A percentile compares a stretch with the other conserved stretches of the same genome.
Conservation (phyloP, 306 rosid species). For the Nissolia schottii region DNA sequence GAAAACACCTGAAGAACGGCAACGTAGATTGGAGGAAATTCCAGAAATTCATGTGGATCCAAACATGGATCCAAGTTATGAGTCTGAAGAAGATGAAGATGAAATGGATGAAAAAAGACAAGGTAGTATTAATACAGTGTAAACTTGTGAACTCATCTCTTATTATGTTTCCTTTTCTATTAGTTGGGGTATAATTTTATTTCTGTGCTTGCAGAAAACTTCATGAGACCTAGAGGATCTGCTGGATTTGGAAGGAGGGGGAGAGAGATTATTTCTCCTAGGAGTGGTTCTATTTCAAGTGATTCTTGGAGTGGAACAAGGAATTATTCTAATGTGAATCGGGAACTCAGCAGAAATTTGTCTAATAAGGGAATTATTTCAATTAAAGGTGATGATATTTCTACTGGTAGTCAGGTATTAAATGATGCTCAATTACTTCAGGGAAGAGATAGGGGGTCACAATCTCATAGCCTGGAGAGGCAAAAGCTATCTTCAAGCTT, state of each 20-base stretch:
- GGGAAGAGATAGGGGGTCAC: constrained; percentile 75
- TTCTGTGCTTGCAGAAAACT: constrained; percentile 59
- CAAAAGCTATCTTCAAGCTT: constrained; percentile 46
- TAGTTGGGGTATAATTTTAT: constrained; percentile 2
- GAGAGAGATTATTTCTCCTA: constrained; percentile 76
- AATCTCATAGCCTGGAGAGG: constrained; percentile 64
- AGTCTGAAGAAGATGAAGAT: constrained; percentile 89
- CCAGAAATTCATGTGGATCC: constrained; percentile 91
- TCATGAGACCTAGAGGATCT: constrained; percentile 61
- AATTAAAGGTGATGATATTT: constrained; percentile 51
- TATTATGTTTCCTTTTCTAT: neutral
- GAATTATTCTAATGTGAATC: constrained; percentile 51
- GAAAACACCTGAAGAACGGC: constrained; percentile 97
- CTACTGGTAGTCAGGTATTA: constrained; percentile 50
- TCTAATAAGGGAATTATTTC: constrained; percentile 70
- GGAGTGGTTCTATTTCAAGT: constrained; percentile 49
- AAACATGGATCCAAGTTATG: constrained; percentile 93
- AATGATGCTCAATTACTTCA: constrained; percentile 53
- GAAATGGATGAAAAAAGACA: constrained; percentile 66
- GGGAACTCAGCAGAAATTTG: constrained; percentile 60
- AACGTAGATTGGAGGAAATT: constrained; percentile 88
- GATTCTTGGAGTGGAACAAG: constrained; percentile 80
- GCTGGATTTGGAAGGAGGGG: constrained; percentile 73
- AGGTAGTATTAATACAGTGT: constrained; percentile 32
- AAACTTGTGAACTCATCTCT: neutral